Conservation (phyloP, 2,329 filamentous ascomycete species). For the Exutisphaerella laricina region DNA sequence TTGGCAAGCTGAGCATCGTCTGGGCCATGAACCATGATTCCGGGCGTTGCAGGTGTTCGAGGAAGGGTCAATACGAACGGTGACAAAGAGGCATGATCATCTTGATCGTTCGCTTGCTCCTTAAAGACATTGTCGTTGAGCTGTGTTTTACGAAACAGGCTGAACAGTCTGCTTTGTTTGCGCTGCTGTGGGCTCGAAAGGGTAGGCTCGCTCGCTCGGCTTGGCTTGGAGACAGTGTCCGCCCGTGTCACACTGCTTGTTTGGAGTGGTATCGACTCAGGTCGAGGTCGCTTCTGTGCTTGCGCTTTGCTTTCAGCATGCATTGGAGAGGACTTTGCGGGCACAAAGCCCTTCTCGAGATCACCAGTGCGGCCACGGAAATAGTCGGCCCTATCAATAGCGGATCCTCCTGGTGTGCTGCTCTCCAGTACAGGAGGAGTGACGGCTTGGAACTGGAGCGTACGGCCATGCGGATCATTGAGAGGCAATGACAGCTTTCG, state of each 20-base stretch:
- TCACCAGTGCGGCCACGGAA: no score
- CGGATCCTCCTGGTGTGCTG: background rate
- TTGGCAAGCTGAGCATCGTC: conserved; percentile 4
- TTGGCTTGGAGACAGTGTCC: no score
- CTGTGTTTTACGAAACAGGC: conserved; percentile 15
- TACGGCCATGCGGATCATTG: background rate
- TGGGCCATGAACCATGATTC: conserved; percentile 14
- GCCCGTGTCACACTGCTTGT: background rate
- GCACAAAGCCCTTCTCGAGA: conserved; percentile 18
- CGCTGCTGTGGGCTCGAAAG: conserved; percentile 6
- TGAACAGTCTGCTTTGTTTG: conserved; percentile 19
- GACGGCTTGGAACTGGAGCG: conserved; percentile 19
- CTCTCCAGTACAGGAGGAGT: conserved; percentile 23
- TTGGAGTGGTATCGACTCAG: background rate
- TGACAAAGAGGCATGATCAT: background rate
- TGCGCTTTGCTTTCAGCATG: conserved; percentile 2
- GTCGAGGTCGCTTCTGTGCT: background rate
- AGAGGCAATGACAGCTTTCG: conserved; percentile 1
- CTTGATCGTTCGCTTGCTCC: background rate
- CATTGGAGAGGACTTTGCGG: conserved; percentile 5
- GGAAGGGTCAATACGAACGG: background rate
- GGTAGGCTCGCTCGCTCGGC: no score
- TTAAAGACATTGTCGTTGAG: conserved; percentile 11
- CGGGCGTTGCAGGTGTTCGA: conserved; percentile 9
- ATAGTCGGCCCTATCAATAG: conserved; percentile 18